These are phyloP conservation scores for Phytopythium kandeliae DNA, from an alignment of 352 stramenopile species.

Conservation along the genomic window DNA sequence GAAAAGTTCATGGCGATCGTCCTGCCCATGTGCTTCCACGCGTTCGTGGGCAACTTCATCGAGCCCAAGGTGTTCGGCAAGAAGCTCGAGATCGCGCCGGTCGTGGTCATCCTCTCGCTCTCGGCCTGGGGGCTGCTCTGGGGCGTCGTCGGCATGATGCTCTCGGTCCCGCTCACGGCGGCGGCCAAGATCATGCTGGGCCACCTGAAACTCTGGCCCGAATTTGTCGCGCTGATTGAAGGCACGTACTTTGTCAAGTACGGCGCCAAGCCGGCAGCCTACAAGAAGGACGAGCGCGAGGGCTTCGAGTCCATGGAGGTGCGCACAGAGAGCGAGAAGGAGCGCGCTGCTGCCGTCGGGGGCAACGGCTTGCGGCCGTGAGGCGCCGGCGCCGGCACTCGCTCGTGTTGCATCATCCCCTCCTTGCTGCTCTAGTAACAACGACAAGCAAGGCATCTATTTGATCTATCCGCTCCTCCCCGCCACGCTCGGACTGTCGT, in stretches of 20 bases:
- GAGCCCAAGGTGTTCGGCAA: constrained; percentile 85
- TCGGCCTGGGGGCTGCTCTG: constrained; percentile 85
- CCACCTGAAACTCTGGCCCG: constrained; percentile 79
- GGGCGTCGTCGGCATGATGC: constrained; percentile 88
- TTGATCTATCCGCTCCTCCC: neutral
- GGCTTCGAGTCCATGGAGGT: constrained; percentile 80
- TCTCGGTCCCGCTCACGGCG: constrained; percentile 80
- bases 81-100: constrained; percentile 83
- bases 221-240: constrained; percentile 84
- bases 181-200: constrained; percentile 87
- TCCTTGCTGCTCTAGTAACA: no score
- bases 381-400: no score
- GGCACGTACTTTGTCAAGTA: constrained; percentile 83
- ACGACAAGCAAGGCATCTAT: neutral
- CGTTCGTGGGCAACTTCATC: constrained; percentile 88
- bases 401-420: no score
- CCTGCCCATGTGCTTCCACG: constrained; percentile 85
- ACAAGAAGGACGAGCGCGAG: constrained; percentile 77
- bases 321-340: constrained; percentile 63
- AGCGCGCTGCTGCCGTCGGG: constrained; percentile 21
- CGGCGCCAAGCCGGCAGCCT: constrained; percentile 43
- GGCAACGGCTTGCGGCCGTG: constrained; percentile 30
- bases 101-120: constrained; percentile 83
- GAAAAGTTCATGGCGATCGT: constrained; percentile 85
- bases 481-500: neutral